A percentile compares a stretch with the other conserved stretches of the same genome.
These are phyloP conservation scores for Vaccinium myrtillus DNA, from an alignment of 148 eudicot genomes.

Conservation along the genomic window DNA sequence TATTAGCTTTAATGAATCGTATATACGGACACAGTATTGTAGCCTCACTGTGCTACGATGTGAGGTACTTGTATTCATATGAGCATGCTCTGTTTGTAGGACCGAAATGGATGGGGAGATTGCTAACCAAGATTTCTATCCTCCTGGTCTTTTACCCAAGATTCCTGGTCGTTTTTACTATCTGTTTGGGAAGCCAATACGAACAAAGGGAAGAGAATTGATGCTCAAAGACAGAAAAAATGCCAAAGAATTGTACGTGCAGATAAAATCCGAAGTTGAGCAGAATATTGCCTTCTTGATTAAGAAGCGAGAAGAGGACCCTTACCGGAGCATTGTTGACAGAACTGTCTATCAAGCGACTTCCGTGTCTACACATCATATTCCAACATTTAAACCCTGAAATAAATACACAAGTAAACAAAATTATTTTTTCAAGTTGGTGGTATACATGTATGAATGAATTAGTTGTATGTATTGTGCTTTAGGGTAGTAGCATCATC, in stretches of 20 bases:
- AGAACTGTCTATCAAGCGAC: conserved; percentile 49
- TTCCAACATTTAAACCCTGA: conserved; percentile 68
- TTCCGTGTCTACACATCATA: conserved; percentile 31
- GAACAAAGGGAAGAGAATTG: conserved; percentile 56
- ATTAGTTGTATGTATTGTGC: neutral
- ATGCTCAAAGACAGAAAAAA: conserved; percentile 49
- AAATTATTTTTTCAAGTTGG: neutral
- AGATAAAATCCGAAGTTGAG: conserved; percentile 60
- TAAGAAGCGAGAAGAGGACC: conserved; percentile 73
- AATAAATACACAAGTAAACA: neutral
- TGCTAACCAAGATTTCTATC: conserved; percentile 52
- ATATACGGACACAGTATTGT: neutral
- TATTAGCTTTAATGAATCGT: neutral
- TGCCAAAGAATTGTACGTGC: conserved; percentile 55
- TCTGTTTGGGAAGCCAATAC: conserved; percentile 71
- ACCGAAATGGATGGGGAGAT: conserved; percentile 58
- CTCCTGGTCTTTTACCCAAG: conserved; percentile 76
- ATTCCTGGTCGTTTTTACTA: conserved; percentile 80
- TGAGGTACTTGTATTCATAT: neutral
- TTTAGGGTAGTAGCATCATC: neutral
- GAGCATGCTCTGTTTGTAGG: conserved; percentile 34
- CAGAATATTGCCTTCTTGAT: conserved; percentile 53
- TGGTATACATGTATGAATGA: neutral
- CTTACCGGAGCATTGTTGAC: conserved; percentile 59
- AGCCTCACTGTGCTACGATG: neutral